phyloP scores from a whole-genome alignment of 2,329 filamentous ascomycete genomes.

The Claviceps lovelessii region DNA sequence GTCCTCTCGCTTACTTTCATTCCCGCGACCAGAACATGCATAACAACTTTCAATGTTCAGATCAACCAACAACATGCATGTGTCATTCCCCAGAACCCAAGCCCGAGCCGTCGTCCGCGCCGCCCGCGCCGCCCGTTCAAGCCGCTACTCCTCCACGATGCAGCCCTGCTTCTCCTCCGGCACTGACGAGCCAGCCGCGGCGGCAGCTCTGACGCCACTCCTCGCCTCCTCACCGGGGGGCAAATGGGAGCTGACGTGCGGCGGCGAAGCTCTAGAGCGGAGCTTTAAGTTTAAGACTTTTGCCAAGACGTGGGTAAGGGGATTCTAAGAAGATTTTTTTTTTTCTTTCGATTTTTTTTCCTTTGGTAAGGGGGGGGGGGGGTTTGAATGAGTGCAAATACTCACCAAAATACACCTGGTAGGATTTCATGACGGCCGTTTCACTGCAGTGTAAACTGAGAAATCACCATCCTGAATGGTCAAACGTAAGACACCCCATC shows the following conservation, averaged over 20 bases:
- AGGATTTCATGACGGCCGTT: conserved; percentile 65
- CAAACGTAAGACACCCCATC: conserved; percentile 38
- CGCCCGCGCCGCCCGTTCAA: background rate
- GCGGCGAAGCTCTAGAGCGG: conserved; percentile 42
- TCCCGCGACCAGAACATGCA: background rate
- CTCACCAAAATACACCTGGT: background rate
- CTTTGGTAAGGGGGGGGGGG: too few relatives aligned
- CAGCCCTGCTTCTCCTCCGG: conserved; percentile 30
- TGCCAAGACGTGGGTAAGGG: conserved; percentile 46
- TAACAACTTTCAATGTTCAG: background rate
- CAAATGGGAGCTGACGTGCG: conserved; percentile 36
- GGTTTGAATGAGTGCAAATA: too few relatives aligned
- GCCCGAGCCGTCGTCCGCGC: background rate
- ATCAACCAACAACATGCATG: background rate
- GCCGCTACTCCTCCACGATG: conserved; percentile 9
- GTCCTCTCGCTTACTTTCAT: background rate
- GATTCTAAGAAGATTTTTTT: background rate
- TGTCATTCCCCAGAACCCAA: background rate
- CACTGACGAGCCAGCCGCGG: conserved; percentile 26
- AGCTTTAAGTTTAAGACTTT: conserved; percentile 52
- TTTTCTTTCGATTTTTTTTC: too few relatives aligned
- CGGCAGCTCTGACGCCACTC: conserved; percentile 23
- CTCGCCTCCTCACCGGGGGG: conserved; percentile 18
- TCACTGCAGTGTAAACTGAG: conserved; percentile 51
- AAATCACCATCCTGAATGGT: conserved; percentile 66